Evolutionary conservation across 73 alveolate species (phyloP).

Genomic region (Tetrahymena thermophila): DNA sequence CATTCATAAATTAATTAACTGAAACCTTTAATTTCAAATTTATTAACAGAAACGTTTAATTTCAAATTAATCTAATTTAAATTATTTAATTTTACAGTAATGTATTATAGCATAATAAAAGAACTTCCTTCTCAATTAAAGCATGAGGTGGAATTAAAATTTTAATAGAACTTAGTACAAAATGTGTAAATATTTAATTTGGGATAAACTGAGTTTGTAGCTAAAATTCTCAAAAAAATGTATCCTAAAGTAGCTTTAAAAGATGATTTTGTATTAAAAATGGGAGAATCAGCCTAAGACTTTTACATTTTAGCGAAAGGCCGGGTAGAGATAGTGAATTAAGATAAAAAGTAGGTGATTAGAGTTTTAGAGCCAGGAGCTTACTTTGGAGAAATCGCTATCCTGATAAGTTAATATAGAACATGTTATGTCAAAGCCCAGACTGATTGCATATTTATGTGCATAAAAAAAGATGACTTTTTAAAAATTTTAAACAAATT

Average conservation of each 20-base stretch:
- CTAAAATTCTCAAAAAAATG: slow-evolving; percentile 18
- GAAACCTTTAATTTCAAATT: too few species aligned
- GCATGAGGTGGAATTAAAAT: slow-evolving; percentile 37
- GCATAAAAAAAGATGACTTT: slow-evolving; percentile 19
- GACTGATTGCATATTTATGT: slow-evolving; percentile 42
- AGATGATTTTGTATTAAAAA: slow-evolving; percentile 17
- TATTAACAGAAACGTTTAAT: too few species aligned
- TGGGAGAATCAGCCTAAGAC: slow-evolving; percentile 45
- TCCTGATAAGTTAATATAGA: slow-evolving; percentile 26
- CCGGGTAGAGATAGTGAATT: slow-evolving; percentile 15
- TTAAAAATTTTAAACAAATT: slow-evolving; percentile 6
- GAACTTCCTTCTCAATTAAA: slow-evolving; percentile 50
- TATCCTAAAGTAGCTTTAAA: slow-evolving; percentile 34
- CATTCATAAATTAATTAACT: too few species aligned
- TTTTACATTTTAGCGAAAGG: slow-evolving; percentile 47
- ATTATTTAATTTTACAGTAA: neutral
- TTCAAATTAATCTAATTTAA: too few species aligned
- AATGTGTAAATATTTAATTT: slow-evolving; percentile 47
- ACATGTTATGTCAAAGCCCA: slow-evolving; percentile 42
- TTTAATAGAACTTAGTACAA: slow-evolving; percentile 41
- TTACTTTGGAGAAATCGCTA: slow-evolving; percentile 61
- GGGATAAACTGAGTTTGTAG: slow-evolving; percentile 42
- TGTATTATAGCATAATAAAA: neutral
- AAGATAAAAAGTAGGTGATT: slow-evolving; percentile 47
- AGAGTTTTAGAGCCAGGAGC: slow-evolving; percentile 44